A percentile compares a stretch with the other conserved stretches of the same genome.
Conservation (phyloP, 768 basidiomycete species). For the Trametes gibbosa region DNA sequence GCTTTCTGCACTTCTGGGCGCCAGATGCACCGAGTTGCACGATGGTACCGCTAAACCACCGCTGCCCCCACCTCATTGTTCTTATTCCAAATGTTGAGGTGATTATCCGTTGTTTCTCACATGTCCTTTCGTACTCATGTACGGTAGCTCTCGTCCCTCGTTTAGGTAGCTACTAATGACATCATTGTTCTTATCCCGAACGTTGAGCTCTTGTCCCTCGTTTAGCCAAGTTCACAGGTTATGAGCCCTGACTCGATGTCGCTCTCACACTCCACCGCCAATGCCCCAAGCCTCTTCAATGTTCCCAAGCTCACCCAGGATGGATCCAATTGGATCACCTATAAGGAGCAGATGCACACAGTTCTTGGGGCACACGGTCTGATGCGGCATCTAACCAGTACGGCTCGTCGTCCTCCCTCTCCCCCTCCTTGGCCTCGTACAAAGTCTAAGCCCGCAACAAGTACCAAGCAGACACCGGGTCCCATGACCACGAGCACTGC, state of each 20-base stretch:
- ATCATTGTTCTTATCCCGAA: no score
- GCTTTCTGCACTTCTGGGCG: no score
- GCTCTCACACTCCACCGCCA: not conserved
- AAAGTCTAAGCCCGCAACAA: not conserved
- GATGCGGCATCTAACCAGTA: not conserved
- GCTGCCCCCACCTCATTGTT: no score
- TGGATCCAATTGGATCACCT: not conserved
- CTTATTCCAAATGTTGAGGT: no score
- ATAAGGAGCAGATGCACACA: not conserved
- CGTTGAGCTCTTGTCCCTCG: no score
- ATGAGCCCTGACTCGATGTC: constrained; percentile 2
- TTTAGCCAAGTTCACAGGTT: not conserved
- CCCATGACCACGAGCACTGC: not conserved
- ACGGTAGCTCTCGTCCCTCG: no score
- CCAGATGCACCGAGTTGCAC: no score
- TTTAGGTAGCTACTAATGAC: no score
- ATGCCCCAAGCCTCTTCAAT: not conserved
- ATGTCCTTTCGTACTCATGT: no score
- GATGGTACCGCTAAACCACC: no score
- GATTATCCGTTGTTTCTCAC: no score
- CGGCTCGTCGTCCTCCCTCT: constrained; percentile 2
- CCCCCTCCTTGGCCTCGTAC: not conserved
- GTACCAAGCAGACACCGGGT: not conserved
- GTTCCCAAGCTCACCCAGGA: not conserved
- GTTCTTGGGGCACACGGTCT: not conserved